These are phyloP conservation scores for Wickerhamomyces sp. DNA, from an alignment of 1,139 yeast genomes.

Conservation along the genomic window DNA sequence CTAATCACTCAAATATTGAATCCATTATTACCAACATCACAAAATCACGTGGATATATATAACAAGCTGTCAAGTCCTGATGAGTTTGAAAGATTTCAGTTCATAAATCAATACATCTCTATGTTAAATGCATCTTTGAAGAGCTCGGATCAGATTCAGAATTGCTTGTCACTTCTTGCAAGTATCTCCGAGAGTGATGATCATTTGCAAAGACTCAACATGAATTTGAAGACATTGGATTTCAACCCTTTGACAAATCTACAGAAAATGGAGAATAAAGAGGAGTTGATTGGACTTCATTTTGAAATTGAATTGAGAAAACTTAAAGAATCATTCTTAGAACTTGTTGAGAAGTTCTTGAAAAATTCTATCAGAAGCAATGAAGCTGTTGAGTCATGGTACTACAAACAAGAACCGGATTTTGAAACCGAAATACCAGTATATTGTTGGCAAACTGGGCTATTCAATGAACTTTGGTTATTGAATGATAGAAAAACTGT, in stretches of 20 bases:
- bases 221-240: slow-evolving; percentile 5
- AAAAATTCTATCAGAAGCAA: slow-evolving; percentile 10
- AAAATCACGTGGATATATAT: slow-evolving; percentile 17
- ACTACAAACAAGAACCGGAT: neutral
- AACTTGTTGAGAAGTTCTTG: slow-evolving; percentile 15
- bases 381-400: slow-evolving; percentile 1
- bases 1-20: slow-evolving; percentile 15
- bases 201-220: slow-evolving; percentile 10
- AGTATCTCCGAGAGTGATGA: slow-evolving; percentile 6
- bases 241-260: neutral
- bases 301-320: slow-evolving; percentile 21
- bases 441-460: slow-evolving; percentile 1
- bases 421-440: neutral
- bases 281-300: slow-evolving; percentile 9
- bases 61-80: slow-evolving; percentile 20
- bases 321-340: slow-evolving; percentile 12
- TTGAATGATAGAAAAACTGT: slow-evolving; percentile 16
- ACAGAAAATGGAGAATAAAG: neutral
- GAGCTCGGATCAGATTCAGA: slow-evolving; percentile 3
- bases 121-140: slow-evolving; percentile 10
- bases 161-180: slow-evolving; percentile 5
- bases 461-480: slow-evolving; percentile 20
- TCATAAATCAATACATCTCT: slow-evolving; percentile 17
- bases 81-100: slow-evolving; percentile 18
- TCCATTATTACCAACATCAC: slow-evolving; percentile 4